These are phyloP conservation scores for Myriosclerotinia duriaeana DNA, from an alignment of 2,329 filamentous ascomycete genomes.

Conservation along the genomic window DNA sequence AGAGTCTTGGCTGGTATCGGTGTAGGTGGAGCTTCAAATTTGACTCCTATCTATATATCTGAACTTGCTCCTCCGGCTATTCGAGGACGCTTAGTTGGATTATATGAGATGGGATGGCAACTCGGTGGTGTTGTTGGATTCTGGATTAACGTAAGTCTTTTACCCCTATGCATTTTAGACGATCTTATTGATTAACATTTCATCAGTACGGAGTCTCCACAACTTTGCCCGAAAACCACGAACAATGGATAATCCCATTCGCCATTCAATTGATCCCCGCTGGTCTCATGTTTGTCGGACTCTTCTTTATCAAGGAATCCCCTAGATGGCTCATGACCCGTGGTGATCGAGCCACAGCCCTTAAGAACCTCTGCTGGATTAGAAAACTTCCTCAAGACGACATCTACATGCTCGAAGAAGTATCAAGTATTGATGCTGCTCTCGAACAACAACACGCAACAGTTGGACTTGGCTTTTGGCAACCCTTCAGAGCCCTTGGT, in stretches of 20 bases:
- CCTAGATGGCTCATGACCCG: slow-evolving; percentile 49
- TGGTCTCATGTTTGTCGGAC: slow-evolving; percentile 33
- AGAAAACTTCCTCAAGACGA: slow-evolving; percentile 57
- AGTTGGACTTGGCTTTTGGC: slow-evolving; percentile 72
- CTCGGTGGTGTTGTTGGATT: slow-evolving; percentile 63
- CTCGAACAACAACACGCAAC: slow-evolving; percentile 62
- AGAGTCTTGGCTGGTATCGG: slow-evolving; percentile 35
- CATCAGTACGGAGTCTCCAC: slow-evolving; percentile 58
- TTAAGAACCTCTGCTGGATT: slow-evolving; percentile 60
- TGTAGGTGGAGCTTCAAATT: slow-evolving; percentile 49
- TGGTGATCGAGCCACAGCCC: slow-evolving; percentile 23
- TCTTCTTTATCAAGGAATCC: slow-evolving; percentile 68
- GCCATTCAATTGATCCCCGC: slow-evolving; percentile 42
- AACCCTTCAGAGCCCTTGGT: slow-evolving; percentile 53
- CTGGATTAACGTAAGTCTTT: slow-evolving; percentile 55
- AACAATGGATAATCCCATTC: slow-evolving; percentile 42
- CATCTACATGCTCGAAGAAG: slow-evolving; percentile 70
- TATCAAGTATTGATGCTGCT: slow-evolving; percentile 68
- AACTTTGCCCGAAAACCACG: slow-evolving; percentile 33
- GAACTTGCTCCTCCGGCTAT: slow-evolving; percentile 52
- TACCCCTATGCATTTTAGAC: slow-evolving; percentile 28
- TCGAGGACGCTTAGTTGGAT: slow-evolving; percentile 56
- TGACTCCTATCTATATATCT: slow-evolving; percentile 63
- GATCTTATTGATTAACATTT: background rate
- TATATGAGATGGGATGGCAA: slow-evolving; percentile 67